These are phyloP conservation scores for Saccharum officinarum DNA, from an alignment of 176 grass and related monocot species.

Conservation along the genomic window DNA sequence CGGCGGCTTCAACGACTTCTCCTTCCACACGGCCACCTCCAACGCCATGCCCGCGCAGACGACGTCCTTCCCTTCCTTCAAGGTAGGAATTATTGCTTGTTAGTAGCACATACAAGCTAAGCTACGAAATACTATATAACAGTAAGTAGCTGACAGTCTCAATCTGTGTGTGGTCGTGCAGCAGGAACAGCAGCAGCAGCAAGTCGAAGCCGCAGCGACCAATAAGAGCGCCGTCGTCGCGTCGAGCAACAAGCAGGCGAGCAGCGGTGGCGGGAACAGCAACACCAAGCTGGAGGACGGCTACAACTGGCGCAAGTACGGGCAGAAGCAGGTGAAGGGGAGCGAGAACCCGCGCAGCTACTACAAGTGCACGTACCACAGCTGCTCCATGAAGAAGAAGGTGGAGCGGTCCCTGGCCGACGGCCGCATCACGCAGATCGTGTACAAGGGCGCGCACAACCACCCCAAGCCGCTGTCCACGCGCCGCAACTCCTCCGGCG, in stretches of 20 bases:
- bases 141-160: not conserved
- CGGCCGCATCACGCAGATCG: slow-evolving; percentile 81
- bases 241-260: not conserved
- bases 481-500: slow-evolving; percentile 47
- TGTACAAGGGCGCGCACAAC: slow-evolving; percentile 90
- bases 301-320: slow-evolving; percentile 98
- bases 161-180: not conserved
- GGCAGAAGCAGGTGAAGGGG: slow-evolving; percentile 96
- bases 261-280: not conserved
- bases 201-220: not conserved
- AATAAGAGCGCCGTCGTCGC: not conserved
- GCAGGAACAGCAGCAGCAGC: slow-evolving; percentile 10
- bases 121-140: not conserved
- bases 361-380: slow-evolving; percentile 89
- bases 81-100: slow-evolving; percentile 30
- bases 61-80: slow-evolving; percentile 35
- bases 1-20: slow-evolving; percentile 46
- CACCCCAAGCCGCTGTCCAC: slow-evolving; percentile 76
- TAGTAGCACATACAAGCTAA: not conserved
- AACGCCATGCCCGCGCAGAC: too few species aligned
- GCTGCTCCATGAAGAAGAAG: slow-evolving; percentile 94
- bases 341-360: slow-evolving; percentile 97
- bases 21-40: slow-evolving; percentile 33
- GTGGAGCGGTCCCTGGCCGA: slow-evolving; percentile 71
- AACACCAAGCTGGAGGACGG: slow-evolving; percentile 69